Evolutionary conservation across 2,329 filamentous ascomycete genomes (phyloP), one percentile per base, ranked within the genome.

Genomic region (Microdochium nivale): DNA sequence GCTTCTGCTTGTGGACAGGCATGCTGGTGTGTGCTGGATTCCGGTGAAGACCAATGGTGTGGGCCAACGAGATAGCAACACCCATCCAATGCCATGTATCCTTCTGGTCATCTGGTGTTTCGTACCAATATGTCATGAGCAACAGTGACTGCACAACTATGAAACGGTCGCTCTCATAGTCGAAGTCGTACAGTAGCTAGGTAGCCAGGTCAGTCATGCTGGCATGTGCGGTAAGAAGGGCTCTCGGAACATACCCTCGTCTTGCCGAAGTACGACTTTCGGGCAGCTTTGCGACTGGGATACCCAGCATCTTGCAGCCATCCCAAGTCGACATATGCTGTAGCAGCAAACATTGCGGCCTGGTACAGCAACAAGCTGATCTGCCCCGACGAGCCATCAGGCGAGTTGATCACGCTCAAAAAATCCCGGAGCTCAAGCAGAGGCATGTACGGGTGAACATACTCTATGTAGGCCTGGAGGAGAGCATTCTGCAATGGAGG

Each of bases 51-150:
- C 92, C 91, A 57, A 96, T 96, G 13, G 91, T 96, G 67, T 96
- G 90, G 50, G 90, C 91, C 47, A 96, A 75, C 13, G 91, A 96
- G 54, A 95, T 88, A 43, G 91, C 92, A 35, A 96, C 89, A 19
- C 92, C 92, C 88, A 96, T 95, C 92, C 91, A 96, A 65, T 96
- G 91, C 88, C 92, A 96, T 47, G 91, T 96, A 66, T 96, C 92
- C 68, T 96, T 96, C 65, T 96, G 90, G 66, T 96, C 92, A 69
- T 96, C 90, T 0, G 91, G 91, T 13, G 90, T 95, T 69, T 96
- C 91, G 67, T 96, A 96, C 87, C 92, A 97, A 67, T 95, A 96
- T 3, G 91, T 96, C 87, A 96, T 91, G 54, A 96, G 78, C 24
- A 96, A 76, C 23, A 96, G 76, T 3, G 88, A 86, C 69, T 96